Conservation (phyloP, 1,139 yeast genomes). For the Pichia sp. region DNA sequence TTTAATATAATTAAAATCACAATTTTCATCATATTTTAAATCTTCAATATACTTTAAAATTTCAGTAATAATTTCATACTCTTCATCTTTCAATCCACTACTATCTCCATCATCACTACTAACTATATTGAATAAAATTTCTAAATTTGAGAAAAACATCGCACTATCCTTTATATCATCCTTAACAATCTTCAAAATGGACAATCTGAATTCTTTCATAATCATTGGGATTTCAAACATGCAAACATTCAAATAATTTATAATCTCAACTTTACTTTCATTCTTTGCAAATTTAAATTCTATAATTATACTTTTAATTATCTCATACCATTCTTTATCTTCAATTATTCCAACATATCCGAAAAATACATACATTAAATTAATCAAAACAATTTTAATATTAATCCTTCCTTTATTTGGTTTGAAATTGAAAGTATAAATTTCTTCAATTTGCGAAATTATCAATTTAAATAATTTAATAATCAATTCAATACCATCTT, state of each 20-base stretch:
- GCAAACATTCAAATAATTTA: slow-evolving; percentile 11
- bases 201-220: slow-evolving; percentile 9
- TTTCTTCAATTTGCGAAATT: slow-evolving; percentile 55
- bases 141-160: slow-evolving; percentile 2
- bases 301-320: slow-evolving; percentile 7
- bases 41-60: background rate
- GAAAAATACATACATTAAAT: slow-evolving; percentile 60
- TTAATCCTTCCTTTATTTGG: slow-evolving; percentile 49
- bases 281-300: slow-evolving; percentile 13
- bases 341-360: slow-evolving; percentile 58
- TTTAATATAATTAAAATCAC: background rate
- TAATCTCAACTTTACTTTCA: slow-evolving; percentile 2
- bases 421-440: slow-evolving; percentile 39
- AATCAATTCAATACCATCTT: slow-evolving; percentile 38
- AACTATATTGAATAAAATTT: slow-evolving; percentile 1
- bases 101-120: background rate
- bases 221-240: slow-evolving; percentile 8
- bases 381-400: slow-evolving; percentile 58
- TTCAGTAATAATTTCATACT: slow-evolving; percentile 16
- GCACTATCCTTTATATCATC: slow-evolving; percentile 4
- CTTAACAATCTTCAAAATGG: slow-evolving; percentile 8
- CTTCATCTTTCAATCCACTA: background rate
- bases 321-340: slow-evolving; percentile 19
- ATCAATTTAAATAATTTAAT: slow-evolving; percentile 41
- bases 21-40: background rate